Conservation (phyloP, 2,329 filamentous ascomycete genomes). For the Calonectria leucothoes region DNA sequence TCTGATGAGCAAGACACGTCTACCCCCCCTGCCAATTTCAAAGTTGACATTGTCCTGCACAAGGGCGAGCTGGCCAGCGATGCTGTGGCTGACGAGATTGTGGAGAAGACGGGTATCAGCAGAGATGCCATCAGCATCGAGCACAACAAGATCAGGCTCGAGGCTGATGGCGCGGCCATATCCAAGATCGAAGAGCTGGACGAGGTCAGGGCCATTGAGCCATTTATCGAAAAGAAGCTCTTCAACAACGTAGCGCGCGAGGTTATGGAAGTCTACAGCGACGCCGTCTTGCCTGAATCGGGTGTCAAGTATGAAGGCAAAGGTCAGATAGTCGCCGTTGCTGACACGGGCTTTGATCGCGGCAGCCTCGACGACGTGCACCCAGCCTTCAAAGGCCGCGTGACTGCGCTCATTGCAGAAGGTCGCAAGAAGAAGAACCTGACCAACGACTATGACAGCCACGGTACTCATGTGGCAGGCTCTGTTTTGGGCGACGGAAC, state of each 20-base stretch:
- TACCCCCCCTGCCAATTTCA: neutral
- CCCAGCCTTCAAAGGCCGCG: neutral
- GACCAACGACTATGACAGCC: neutral
- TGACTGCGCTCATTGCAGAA: neutral
- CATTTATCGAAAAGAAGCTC: neutral
- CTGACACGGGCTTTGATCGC: conserved; percentile 12
- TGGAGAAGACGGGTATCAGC: neutral
- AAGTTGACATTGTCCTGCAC: neutral
- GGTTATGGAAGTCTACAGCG: neutral
- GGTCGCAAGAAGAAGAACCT: neutral
- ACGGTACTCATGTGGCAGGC: conserved; percentile 9
- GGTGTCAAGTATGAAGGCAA: neutral
- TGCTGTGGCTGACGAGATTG: neutral
- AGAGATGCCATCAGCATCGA: neutral
- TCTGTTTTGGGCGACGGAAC: neutral
- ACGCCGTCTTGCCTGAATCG: neutral
- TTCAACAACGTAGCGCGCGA: neutral
- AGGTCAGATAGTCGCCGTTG: neutral
- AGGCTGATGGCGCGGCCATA: neutral
- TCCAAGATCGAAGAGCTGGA: neutral
- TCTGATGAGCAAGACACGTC: neutral
- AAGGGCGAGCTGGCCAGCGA: neutral
- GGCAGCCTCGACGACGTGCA: neutral
- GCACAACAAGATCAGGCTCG: conserved; percentile 2
- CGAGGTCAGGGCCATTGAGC: neutral